These are phyloP conservation scores for Phytopythium cucurbitacearum DNA, from an alignment of 352 stramenopile species.

Conservation along the genomic window DNA sequence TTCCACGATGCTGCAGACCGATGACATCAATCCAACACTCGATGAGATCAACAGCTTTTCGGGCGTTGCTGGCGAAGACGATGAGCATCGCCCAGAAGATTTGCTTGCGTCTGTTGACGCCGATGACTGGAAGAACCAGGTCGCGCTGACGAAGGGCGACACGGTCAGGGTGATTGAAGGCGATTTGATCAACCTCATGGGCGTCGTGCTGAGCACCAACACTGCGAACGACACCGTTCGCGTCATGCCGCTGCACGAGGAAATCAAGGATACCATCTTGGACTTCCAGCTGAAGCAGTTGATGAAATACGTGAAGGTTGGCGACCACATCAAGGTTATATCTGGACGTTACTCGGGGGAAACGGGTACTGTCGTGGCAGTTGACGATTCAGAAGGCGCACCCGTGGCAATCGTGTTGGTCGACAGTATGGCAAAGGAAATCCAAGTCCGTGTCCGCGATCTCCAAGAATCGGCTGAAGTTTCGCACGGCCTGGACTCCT, in stretches of 20 bases:
- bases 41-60: constrained; percentile 90
- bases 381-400: constrained; percentile 80
- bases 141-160: constrained; percentile 86
- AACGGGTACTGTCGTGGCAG: constrained; percentile 85
- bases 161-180: constrained; percentile 87
- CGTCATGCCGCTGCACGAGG: constrained; percentile 87
- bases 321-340: constrained; percentile 90
- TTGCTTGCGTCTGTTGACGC: constrained; percentile 68
- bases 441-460: constrained; percentile 88
- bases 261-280: constrained; percentile 89
- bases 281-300: constrained; percentile 88
- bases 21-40: constrained; percentile 82
- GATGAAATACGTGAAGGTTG: constrained; percentile 91
- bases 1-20: constrained; percentile 76
- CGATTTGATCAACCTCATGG: constrained; percentile 88
- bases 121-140: constrained; percentile 88
- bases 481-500: constrained; percentile 84
- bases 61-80: constrained; percentile 52
- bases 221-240: constrained; percentile 84
- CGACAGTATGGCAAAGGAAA: constrained; percentile 89
- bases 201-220: constrained; percentile 87
- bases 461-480: constrained; percentile 88
- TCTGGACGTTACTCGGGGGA: constrained; percentile 87
- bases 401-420: constrained; percentile 86
- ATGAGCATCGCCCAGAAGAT: constrained; percentile 62